phyloP scores from a whole-genome alignment of 148 eudicot species.

The Amaranthus hypochondriacus region DNA sequence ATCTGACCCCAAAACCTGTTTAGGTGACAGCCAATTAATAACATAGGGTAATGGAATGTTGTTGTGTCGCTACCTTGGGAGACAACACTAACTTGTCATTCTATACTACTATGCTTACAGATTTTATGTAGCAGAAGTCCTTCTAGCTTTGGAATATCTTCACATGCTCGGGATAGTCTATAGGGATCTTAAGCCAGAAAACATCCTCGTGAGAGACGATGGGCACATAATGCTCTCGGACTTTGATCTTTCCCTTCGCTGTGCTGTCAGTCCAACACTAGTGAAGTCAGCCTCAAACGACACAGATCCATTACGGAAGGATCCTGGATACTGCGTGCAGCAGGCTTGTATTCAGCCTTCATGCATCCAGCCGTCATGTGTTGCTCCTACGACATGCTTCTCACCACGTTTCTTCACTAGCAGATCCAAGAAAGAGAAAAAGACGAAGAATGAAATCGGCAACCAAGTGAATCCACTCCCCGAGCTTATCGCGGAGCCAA shows the following conservation, averaged over 20 bases:
- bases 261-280: constrained; percentile 49
- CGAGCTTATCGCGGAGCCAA: constrained; percentile 61
- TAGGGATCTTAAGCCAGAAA: constrained; percentile 70
- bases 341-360: constrained; percentile 59
- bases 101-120: constrained; percentile 27
- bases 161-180: constrained; percentile 30
- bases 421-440: constrained; percentile 51
- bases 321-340: constrained; percentile 50
- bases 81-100: background rate
- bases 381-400: constrained; percentile 55
- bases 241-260: no score
- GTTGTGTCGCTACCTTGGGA: background rate
- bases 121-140: constrained; percentile 68
- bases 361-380: constrained; percentile 69
- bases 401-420: constrained; percentile 58
- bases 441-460: constrained; percentile 39
- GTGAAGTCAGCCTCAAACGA: constrained; percentile 38
- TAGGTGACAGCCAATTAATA: no score
- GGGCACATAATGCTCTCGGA: constrained; percentile 38
- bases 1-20: no score
- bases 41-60: background rate
- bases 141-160: constrained; percentile 58
- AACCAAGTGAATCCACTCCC: constrained; percentile 52
- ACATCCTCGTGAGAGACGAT: constrained; percentile 63
- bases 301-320: constrained; percentile 34